Base-by-base conservation (phyloP, 306 rosid species). In the Lathyrus oleraceus region DNA sequence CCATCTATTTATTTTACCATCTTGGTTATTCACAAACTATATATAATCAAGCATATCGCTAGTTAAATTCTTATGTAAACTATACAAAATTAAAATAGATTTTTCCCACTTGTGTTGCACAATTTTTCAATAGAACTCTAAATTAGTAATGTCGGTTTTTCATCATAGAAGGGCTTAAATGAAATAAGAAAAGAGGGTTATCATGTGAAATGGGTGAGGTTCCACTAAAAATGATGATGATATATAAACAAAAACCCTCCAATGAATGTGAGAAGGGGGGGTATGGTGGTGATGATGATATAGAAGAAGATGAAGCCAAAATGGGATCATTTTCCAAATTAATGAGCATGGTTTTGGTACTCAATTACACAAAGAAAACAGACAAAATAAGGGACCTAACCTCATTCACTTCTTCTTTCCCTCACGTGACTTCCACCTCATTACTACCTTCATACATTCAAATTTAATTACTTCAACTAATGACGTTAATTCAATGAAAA, bases 271-370 rank as follows among this genome's bases (percentile, higher is more conserved):
- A 32, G 65, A 76, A 75, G 72, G 72, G 65, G 75, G 69, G 83
- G 70, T 45, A 65, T 40, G 71, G 72, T 78, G 75, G 72, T 84
- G 67, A 84, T 84, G 80, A 87, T 84, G 86, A 70, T 56, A 64
- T 30, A 10, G 86, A 83, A 76, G 89, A 85, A 85, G 87, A 75
- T 61, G 88, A 82, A 71, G 76, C 86, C 88, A 85, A 88, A 85
- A 82, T 76, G 85, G 80, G 36, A 85, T 84, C 90, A 83, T 92
- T 89, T 89, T 92, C 90, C 87, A 83, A 86, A 86, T 87, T 77
- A 85, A 90, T 87, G 89, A 84, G 87, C 80, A 84, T 82, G 84
- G 85, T 71, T 84, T 79, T 84, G 79, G 85, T 84, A 88, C 97
- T 93, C 98, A 81, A 86, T 90, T 87, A 73, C 91, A 69, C 54